phyloP scores from a whole-genome alignment of 2,329 filamentous ascomycete species.

The Plenodomus biglobosus region DNA sequence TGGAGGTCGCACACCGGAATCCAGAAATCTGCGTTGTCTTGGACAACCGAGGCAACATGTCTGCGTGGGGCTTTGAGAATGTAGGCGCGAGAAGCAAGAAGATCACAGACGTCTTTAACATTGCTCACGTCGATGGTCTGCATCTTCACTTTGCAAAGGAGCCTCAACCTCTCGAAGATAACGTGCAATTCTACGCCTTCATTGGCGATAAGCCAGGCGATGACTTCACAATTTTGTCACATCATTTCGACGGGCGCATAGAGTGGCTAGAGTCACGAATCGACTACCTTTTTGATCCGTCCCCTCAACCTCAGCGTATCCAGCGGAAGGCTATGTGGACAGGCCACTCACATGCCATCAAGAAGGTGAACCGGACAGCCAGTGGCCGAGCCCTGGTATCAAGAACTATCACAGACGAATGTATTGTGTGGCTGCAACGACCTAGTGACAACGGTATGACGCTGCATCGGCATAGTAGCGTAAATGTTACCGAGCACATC shows the following conservation, averaged over 20 bases:
- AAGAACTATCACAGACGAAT: slow-evolving; percentile 74
- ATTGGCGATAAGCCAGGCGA: slow-evolving; percentile 64
- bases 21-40: slow-evolving; percentile 87
- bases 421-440: slow-evolving; percentile 78
- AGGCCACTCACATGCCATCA: slow-evolving; percentile 77
- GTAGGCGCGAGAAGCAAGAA: slow-evolving; percentile 70
- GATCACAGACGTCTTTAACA: slow-evolving; percentile 75
- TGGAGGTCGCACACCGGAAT: slow-evolving; percentile 79
- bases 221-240: slow-evolving; percentile 71
- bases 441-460: slow-evolving; percentile 53
- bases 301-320: slow-evolving; percentile 60
- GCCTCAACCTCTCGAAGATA: slow-evolving; percentile 47
- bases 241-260: slow-evolving; percentile 83
- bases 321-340: slow-evolving; percentile 71
- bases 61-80: slow-evolving; percentile 89
- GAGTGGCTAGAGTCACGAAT: slow-evolving; percentile 78
- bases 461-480: slow-evolving; percentile 67
- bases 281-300: slow-evolving; percentile 77
- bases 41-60: slow-evolving; percentile 83
- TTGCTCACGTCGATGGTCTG: slow-evolving; percentile 72
- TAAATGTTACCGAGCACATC: slow-evolving; percentile 70
- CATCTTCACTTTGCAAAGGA: slow-evolving; percentile 43
- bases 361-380: slow-evolving; percentile 84
- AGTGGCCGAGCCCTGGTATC: slow-evolving; percentile 80
- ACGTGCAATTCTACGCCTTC: slow-evolving; percentile 73